phyloP scores from a whole-genome alignment of 169 alveolate genomes.

The Pseudocohnilembus persalinus region DNA sequence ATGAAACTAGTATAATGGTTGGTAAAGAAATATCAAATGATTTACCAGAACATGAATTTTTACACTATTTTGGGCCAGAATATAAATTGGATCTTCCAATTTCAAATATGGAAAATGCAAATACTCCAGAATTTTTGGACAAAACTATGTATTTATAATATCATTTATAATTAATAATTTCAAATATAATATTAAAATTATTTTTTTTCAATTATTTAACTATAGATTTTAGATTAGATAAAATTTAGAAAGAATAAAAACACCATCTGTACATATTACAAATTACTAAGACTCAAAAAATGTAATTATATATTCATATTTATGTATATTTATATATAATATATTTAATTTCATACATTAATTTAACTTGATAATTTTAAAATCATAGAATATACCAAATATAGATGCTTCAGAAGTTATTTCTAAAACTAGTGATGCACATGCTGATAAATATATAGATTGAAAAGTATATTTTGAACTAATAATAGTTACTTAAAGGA shows the following conservation, averaged over 20 bases:
- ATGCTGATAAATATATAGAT: background rate
- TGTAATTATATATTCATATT: background rate
- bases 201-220: no score
- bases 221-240: conserved; percentile 30
- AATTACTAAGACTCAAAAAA: conserved; percentile 24
- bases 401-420: background rate
- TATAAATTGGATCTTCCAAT: conserved; percentile 84
- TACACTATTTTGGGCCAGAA: conserved; percentile 87
- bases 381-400: background rate
- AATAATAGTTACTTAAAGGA: no score
- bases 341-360: background rate
- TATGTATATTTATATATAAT: no score
- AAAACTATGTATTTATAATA: conserved; percentile 28
- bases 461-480: no score
- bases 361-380: no score
- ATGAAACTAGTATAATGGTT: conserved; percentile 82
- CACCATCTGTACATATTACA: conserved; percentile 47
- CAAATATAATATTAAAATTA: background rate
- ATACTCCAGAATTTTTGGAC: conserved; percentile 75
- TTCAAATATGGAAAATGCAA: conserved; percentile 88
- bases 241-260: conserved; percentile 38
- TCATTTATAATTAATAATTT: background rate
- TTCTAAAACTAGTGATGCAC: background rate
- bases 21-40: conserved; percentile 76
- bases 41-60: conserved; percentile 84